Evolutionary conservation across 306 rosid genomes (phyloP).

Genomic region (Vigna angularis): DNA sequence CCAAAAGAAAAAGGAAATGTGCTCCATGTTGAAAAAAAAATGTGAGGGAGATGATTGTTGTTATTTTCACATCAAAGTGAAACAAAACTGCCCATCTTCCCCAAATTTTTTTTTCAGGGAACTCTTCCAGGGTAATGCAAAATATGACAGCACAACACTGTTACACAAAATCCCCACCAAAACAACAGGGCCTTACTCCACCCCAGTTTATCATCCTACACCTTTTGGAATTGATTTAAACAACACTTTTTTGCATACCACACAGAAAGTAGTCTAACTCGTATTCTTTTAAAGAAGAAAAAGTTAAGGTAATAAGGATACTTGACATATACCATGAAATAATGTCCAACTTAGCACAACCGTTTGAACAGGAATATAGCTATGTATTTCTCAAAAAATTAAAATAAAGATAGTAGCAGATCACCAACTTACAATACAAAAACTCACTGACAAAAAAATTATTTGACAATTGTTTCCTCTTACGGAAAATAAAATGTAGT

Average conservation of each 20-base stretch:
- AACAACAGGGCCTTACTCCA: not conserved
- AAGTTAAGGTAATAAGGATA: not conserved
- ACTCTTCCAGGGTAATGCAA: constrained; percentile 63
- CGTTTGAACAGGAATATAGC: not conserved
- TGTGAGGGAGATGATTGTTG: constrained; percentile 68
- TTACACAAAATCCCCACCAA: constrained; percentile 66
- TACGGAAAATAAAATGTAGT: constrained; percentile 37
- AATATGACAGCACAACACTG: constrained; percentile 49
- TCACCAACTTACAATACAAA: not conserved
- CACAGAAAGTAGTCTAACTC: not conserved
- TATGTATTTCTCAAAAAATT: not conserved
- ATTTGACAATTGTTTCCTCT: not conserved
- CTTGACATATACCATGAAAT: constrained; percentile 1
- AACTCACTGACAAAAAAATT: not conserved
- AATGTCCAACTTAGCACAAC: not conserved
- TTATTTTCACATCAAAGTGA: constrained; percentile 45
- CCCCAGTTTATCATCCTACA: not conserved
- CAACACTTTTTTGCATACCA: not conserved
- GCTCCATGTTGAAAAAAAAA: not conserved
- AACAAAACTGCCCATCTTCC: constrained; percentile 68
- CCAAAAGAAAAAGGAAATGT: not conserved
- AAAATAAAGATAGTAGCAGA: not conserved
- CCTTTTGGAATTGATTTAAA: constrained; percentile 27
- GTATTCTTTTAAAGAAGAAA: not conserved
- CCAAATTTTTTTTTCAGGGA: constrained; percentile 59